Conservation (phyloP, 805 yeast species). For the Pichia rugopelliculosa region DNA sequence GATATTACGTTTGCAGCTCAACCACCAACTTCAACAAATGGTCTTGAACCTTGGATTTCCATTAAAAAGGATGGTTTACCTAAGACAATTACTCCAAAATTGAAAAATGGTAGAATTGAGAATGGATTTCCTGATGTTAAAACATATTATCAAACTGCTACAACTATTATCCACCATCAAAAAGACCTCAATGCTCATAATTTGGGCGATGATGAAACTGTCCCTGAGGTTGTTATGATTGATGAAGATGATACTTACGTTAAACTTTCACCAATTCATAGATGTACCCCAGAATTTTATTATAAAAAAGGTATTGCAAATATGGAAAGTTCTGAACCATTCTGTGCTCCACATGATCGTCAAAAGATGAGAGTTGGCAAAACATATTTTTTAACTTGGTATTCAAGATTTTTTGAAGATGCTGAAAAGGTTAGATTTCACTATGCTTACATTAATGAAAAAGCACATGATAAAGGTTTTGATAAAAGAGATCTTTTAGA, state of each 20-base stretch:
- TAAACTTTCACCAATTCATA: slow-evolving; percentile 64
- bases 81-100: slow-evolving; percentile 67
- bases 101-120: slow-evolving; percentile 63
- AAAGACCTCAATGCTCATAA: slow-evolving; percentile 68
- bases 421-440: slow-evolving; percentile 61
- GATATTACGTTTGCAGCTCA: slow-evolving; percentile 60
- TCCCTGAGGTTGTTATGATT: slow-evolving; percentile 45
- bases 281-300: slow-evolving; percentile 80
- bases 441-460: slow-evolving; percentile 56
- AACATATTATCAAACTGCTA: slow-evolving; percentile 68
- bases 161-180: slow-evolving; percentile 48
- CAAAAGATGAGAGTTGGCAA: slow-evolving; percentile 47
- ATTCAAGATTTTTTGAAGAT: slow-evolving; percentile 52
- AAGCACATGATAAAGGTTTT: slow-evolving; percentile 44
- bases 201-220: slow-evolving; percentile 52
- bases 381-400: slow-evolving; percentile 80
- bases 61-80: slow-evolving; percentile 73
- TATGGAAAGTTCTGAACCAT: slow-evolving; percentile 58
- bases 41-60: slow-evolving; percentile 75
- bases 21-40: slow-evolving; percentile 59
- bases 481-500: slow-evolving; percentile 23
- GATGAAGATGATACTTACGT: slow-evolving; percentile 73
- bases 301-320: slow-evolving; percentile 56
- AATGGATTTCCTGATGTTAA: slow-evolving; percentile 65
- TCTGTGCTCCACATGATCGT: slow-evolving; percentile 73